Conservation (phyloP, 345 rosid species). For the Citrus unshiu region DNA sequence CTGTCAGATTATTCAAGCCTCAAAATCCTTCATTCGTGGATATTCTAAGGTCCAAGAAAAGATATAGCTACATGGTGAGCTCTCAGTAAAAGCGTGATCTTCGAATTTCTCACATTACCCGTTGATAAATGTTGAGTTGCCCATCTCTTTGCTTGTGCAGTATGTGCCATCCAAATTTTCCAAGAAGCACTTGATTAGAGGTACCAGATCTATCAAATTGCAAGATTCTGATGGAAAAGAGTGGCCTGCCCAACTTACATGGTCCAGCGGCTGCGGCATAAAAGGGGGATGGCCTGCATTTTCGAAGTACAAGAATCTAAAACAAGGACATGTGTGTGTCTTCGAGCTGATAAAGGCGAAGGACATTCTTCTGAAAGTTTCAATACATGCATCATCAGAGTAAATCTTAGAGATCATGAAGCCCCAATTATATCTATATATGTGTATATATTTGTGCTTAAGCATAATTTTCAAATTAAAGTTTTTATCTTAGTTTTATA, state of each 20-base stretch:
- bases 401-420: background rate
- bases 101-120: background rate
- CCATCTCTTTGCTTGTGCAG: background rate
- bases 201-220: conserved; percentile 11
- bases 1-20: conserved; percentile 34
- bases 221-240: conserved; percentile 26
- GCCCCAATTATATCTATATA: too few species aligned
- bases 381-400: background rate
- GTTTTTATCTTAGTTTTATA: too few species aligned
- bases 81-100: background rate
- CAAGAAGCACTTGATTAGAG: conserved; percentile 9
- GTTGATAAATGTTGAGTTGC: background rate
- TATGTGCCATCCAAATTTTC: conserved; percentile 22
- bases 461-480: too few species aligned
- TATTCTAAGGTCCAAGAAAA: conserved; percentile 1
- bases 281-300: background rate
- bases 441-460: too few species aligned
- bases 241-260: background rate
- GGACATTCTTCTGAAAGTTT: background rate
- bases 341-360: background rate
- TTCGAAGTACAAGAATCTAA: background rate
- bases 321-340: background rate
- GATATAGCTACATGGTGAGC: background rate
- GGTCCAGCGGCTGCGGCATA: background rate
- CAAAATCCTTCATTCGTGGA: conserved; percentile 36